phyloP scores from a whole-genome alignment of 495 filamentous ascomycete species.

The Tetracladium marchalianum region DNA sequence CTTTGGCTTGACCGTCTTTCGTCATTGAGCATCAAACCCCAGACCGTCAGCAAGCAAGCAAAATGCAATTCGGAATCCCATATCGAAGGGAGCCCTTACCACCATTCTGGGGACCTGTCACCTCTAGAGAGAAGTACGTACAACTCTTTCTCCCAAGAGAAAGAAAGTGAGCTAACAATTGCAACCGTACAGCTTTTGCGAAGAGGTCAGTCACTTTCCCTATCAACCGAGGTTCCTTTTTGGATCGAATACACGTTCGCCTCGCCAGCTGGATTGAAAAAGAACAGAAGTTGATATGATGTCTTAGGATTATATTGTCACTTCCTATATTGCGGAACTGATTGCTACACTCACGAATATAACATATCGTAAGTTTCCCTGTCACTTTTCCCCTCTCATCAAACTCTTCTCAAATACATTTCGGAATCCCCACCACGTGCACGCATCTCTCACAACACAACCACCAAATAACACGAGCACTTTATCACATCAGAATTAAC shows the following conservation, averaged over 20 bases:
- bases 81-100: conserved; percentile 11
- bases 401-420: background rate
- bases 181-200: conserved; percentile 13
- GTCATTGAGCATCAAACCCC: background rate
- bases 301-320: conserved; percentile 42
- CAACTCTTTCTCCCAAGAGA: background rate
- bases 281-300: background rate
- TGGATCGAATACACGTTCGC: background rate
- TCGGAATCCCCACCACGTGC: background rate
- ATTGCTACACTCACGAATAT: conserved; percentile 46
- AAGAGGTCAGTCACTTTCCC: conserved; percentile 16
- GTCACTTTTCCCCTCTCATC: background rate
- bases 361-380: conserved; percentile 30
- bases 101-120: conserved; percentile 14
- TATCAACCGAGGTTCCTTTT: background rate
- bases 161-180: background rate
- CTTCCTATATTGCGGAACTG: conserved; percentile 44
- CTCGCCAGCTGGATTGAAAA: background rate
- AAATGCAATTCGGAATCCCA: conserved; percentile 7
- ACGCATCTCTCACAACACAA: too few species aligned
- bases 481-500: too few species aligned
- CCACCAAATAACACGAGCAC: too few species aligned
- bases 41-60: background rate
- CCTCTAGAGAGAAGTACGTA: conserved; percentile 14
- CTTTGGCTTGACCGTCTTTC: background rate